Evolutionary conservation across 768 basidiomycete genomes (phyloP), one percentile per base, ranked within the genome.

Genomic region (Mycena filopes): DNA sequence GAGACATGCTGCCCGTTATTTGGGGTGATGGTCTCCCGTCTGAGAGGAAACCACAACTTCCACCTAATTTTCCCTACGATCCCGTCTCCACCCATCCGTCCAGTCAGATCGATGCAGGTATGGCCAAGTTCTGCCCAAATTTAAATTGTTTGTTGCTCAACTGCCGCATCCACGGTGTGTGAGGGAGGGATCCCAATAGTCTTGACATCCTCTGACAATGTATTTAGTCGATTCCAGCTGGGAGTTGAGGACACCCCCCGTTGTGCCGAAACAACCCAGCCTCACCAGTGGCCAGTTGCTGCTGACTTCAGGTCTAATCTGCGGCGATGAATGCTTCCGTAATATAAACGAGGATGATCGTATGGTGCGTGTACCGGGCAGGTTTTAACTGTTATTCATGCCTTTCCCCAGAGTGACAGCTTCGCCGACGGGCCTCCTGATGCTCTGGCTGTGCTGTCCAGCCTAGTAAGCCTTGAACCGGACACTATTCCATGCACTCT

Each of bases 401-500:
- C 42, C 8, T 33, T 28, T 33, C 5, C 5, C 31, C 25, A 55
- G 54, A 40, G 42, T 23, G 38, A 53, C n/a, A 13, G 31, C 12
- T 12, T 12, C 31, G 31, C 31, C 31, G 12, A 23, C 6, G 54
- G 28, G 5, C 4, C 10, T 15, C 23, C 42, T 25, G 49, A 63
- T 0, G 79, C 79, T 16, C 36, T 66, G 6, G 70, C 71, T 7
- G 62, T 72, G 3, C 72, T 86, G 1, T 55, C 71, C n/a, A 79
- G 78, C 29, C 62, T 85, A 0, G 71, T 88, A 15, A 78, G 76
- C 20, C 70, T 85, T 26, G 71, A 77, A 12, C 85, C 87, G 10
- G 82, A 87, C 60, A 60, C 80, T 23, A 66, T 72, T 20, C 86
- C 87, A 0, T 89, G 87, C 65, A 78, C 84, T 63, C 66, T 88